Evolutionary conservation across 2,329 filamentous ascomycete species (phyloP).

Genomic region (Oidium heveae): DNA sequence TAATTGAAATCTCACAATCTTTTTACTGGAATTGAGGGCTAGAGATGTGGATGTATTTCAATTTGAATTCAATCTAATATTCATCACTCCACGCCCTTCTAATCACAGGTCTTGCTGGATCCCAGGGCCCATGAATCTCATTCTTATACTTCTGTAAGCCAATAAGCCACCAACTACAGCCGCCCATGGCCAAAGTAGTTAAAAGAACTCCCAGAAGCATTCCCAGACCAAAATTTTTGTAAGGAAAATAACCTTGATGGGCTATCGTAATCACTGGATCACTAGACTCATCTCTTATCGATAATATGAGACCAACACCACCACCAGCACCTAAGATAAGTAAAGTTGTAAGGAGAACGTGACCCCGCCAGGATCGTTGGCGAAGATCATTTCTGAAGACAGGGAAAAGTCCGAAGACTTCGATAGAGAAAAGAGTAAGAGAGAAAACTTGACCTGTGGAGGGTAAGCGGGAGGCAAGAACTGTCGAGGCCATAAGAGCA

Average conservation of each 20-base stretch:
- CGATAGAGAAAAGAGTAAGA: conserved; percentile 83
- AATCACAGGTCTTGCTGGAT: conserved; percentile 74
- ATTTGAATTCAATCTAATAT: conserved; percentile 1
- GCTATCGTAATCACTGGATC: conserved; percentile 1
- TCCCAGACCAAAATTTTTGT: conserved; percentile 25
- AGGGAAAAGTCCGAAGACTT: conserved; percentile 93
- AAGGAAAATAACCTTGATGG: conserved; percentile 5
- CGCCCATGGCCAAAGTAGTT: conserved; percentile 59
- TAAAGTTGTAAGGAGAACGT: conserved; percentile 48
- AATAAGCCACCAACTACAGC: conserved; percentile 95
- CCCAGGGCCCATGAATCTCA: conserved; percentile 94
- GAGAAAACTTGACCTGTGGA: conserved; percentile 88
- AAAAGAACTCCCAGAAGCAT: conserved; percentile 51
- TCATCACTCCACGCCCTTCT: conserved; percentile 24
- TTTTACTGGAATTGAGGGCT: too few species aligned
- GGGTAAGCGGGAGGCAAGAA: conserved; percentile 69
- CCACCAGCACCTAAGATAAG: conserved; percentile 60
- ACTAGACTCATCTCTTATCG: conserved; percentile 30
- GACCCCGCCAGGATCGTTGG: conserved; percentile 57
- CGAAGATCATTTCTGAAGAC: conserved; percentile 79
- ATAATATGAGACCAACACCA: conserved; percentile 41
- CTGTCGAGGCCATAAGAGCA: conserved; percentile 84
- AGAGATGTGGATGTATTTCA: background rate
- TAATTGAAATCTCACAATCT: too few species aligned
- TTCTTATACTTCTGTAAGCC: conserved; percentile 97